A percentile compares a stretch with the other conserved stretches of the same genome.
Conservation (phyloP, 352 stramenopile species). For the Pythium periplocum region DNA sequence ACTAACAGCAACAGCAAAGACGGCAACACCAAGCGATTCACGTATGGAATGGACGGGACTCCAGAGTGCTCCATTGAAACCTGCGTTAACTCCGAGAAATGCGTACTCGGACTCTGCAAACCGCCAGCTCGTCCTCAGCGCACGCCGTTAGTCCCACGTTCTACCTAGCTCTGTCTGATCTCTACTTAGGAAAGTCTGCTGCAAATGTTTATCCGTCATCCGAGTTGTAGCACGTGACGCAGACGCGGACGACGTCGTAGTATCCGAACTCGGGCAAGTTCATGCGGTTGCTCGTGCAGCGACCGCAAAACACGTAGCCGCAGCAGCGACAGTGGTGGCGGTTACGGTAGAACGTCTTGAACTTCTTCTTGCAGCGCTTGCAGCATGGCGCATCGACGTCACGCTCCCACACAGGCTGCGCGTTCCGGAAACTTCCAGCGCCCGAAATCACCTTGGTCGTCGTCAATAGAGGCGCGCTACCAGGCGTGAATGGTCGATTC, state of each 20-base stretch:
- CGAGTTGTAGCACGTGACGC: constrained; percentile 74
- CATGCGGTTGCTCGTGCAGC: constrained; percentile 81
- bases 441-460: constrained; percentile 61
- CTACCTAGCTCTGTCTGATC: neutral
- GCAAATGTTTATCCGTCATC: constrained; percentile 33
- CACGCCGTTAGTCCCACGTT: constrained; percentile 6
- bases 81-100: constrained; percentile 40
- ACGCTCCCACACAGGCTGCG: constrained; percentile 80
- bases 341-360: constrained; percentile 78
- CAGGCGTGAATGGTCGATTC: constrained; percentile 42
- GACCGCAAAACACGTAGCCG: constrained; percentile 79
- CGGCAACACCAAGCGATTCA: no score
- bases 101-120: constrained; percentile 33
- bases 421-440: constrained; percentile 53
- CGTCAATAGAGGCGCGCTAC: constrained; percentile 57
- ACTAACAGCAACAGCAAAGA: no score
- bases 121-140: constrained; percentile 30
- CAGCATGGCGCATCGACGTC: constrained; percentile 79
- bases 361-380: constrained; percentile 89
- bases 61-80: constrained; percentile 24
- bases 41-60: constrained; percentile 8
- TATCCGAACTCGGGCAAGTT: constrained; percentile 84
- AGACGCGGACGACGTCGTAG: constrained; percentile 83
- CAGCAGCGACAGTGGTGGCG: constrained; percentile 83
- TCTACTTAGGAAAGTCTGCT: neutral